Evolutionary conservation across 1,139 yeast genomes (phyloP), one percentile per base, ranked within the genome.

Genomic region (Hyphopichia burtonii): DNA sequence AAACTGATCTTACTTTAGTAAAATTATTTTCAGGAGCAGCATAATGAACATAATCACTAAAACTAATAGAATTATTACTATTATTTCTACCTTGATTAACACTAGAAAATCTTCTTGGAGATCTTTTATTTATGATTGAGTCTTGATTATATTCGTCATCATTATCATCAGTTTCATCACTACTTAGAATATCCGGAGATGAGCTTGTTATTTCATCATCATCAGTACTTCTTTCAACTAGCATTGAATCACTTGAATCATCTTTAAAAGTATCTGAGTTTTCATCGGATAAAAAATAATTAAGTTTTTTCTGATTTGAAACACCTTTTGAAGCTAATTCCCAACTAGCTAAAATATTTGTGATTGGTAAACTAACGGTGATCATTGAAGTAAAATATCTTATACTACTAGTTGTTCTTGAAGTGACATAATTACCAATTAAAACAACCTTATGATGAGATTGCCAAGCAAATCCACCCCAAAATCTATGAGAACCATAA

Each of bases 41-140:
- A 57, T 85, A 85, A 51, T 82, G 82, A n/a, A 86, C 83, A 54
- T 86, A 86, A 31, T 80, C 88, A 45, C 78, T 83, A 56, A 85
- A 86, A 43, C 74, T 67, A 25, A 69, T 68, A 8, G 71, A 17
- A 18, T 38, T 38, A 33, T 38, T 32, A 12, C 28, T 48, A 15
- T 43, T 50, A 34, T 49, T 47, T 9, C 14, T 35, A 7, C 45
- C 17, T 16, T 43, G 40, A 6, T 61, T 51, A 6, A 46, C 44
- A 4, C 42, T 40, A 1, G 65, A 59, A 15, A 50, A 41, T 39
- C 59, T 53, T 38, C 62, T 47, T 6, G 53, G 42, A 7, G 41
- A 39, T 35, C 34, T 34, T 36, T 23, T 31, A 15, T 23, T 17
- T 11, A 27, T 14, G 9, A 23, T 7, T 10, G 17, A 16, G 6